Percentiles rank a stretch among this genome's conserved stretches.
Evolutionary conservation across 2,329 filamentous ascomycete genomes (phyloP).

Genomic region (Phialophora chinensis): DNA sequence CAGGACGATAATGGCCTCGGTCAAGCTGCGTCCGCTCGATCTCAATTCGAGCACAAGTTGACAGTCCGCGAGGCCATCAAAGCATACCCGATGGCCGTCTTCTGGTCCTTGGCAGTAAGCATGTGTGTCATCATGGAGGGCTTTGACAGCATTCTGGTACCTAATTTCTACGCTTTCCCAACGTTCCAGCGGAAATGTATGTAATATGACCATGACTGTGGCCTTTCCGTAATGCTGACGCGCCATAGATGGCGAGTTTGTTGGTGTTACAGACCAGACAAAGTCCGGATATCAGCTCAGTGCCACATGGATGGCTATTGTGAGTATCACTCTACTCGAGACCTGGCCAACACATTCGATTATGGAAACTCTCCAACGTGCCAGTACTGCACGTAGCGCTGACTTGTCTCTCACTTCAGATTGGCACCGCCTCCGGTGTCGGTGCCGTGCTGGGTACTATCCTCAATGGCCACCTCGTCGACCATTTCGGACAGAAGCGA

Average conservation of each 20-base stretch:
- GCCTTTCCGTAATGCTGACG: background rate
- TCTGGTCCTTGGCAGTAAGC: constrained; percentile 51
- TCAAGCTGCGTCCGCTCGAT: constrained; percentile 13
- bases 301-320: constrained; percentile 30
- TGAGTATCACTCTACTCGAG: constrained; percentile 1
- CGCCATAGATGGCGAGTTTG: constrained; percentile 29
- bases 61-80: constrained; percentile 35
- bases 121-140: constrained; percentile 59
- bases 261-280: constrained; percentile 33
- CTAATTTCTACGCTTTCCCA: constrained; percentile 42
- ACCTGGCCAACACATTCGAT: background rate
- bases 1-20: constrained; percentile 9
- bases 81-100: constrained; percentile 41
- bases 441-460: constrained; percentile 31
- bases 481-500: constrained; percentile 30
- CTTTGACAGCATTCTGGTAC: constrained; percentile 37
- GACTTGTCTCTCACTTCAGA: constrained; percentile 7
- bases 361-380: constrained; percentile 44
- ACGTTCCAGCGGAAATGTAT: constrained; percentile 45
- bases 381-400: constrained; percentile 42
- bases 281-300: constrained; percentile 43
- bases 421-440: constrained; percentile 30
- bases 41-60: constrained; percentile 31
- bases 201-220: constrained; percentile 16
- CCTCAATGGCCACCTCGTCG: constrained; percentile 30